These are phyloP conservation scores for Penicillium sp. DNA, from an alignment of 2,329 filamentous ascomycete species.

Conservation along the genomic window DNA sequence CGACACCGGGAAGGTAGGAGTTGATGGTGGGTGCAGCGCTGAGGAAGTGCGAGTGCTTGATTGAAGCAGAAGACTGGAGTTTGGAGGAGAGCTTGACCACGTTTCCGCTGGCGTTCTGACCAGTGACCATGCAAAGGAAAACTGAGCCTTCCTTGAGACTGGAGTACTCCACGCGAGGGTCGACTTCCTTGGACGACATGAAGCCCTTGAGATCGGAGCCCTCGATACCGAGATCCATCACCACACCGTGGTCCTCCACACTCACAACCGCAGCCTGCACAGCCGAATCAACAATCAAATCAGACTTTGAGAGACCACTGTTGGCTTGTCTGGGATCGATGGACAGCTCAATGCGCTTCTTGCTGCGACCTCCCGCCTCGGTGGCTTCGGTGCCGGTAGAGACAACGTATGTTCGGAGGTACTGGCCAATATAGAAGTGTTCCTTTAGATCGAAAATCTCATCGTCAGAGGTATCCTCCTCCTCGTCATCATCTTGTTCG, in stretches of 20 bases:
- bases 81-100: conserved; percentile 84
- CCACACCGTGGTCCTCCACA: conserved; percentile 91
- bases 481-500: conserved; percentile 60
- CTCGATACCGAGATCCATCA: conserved; percentile 86
- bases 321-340: conserved; percentile 80
- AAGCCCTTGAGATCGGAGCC: conserved; percentile 74
- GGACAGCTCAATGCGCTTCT: conserved; percentile 83
- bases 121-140: conserved; percentile 77
- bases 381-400: conserved; percentile 66
- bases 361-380: conserved; percentile 62
- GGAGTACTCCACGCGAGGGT: conserved; percentile 63
- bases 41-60: conserved; percentile 66
- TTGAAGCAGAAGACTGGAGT: conserved; percentile 66
- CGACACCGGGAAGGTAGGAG: conserved; percentile 87
- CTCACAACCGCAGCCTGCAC: conserved; percentile 87
- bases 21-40: conserved; percentile 82
- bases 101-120: conserved; percentile 74
- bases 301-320: conserved; percentile 68
- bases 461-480: conserved; percentile 50
- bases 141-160: conserved; percentile 80
- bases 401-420: conserved; percentile 78
- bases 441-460: conserved; percentile 70
- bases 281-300: conserved; percentile 72
- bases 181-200: conserved; percentile 79
- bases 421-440: conserved; percentile 83